These are phyloP conservation scores for Penicillium steckii DNA, from an alignment of 495 filamentous ascomycete species.

Conservation along the genomic window DNA sequence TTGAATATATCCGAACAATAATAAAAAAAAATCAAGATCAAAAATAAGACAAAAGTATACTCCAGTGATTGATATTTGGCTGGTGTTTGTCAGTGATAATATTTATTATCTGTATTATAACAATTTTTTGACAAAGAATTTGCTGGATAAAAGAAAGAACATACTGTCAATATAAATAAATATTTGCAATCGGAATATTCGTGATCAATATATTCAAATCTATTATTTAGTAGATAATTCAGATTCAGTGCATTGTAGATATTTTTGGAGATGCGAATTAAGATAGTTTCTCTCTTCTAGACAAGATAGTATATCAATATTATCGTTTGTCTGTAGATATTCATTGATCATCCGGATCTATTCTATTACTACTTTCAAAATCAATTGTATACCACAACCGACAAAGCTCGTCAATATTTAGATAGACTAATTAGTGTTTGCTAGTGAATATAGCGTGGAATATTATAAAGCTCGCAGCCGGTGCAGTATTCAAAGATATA, in stretches of 20 bases:
- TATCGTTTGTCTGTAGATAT: background rate
- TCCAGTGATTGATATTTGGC: no score
- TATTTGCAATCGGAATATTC: background rate
- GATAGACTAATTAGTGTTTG: background rate
- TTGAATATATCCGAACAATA: no score
- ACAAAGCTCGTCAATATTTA: background rate
- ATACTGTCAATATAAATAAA: background rate
- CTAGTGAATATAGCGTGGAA: background rate
- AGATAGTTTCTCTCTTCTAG: background rate
- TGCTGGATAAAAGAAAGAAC: background rate
- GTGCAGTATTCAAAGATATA: slow-evolving; percentile 1
- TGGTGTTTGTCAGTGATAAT: slow-evolving; percentile 44
- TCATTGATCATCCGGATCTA: background rate
- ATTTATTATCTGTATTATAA: slow-evolving; percentile 38
- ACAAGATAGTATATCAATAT: background rate
- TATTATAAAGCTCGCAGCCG: background rate
- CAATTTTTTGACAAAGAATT: slow-evolving; percentile 26
- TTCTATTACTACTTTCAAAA: background rate
- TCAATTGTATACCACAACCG: background rate
- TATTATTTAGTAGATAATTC: background rate
- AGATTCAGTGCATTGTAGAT: background rate
- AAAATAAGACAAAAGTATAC: no score
- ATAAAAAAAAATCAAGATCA: no score
- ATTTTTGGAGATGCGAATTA: background rate
- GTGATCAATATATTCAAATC: background rate